phyloP scores from a whole-genome alignment of 2,329 filamentous ascomycete genomes.

The Penicillium digitatum region DNA sequence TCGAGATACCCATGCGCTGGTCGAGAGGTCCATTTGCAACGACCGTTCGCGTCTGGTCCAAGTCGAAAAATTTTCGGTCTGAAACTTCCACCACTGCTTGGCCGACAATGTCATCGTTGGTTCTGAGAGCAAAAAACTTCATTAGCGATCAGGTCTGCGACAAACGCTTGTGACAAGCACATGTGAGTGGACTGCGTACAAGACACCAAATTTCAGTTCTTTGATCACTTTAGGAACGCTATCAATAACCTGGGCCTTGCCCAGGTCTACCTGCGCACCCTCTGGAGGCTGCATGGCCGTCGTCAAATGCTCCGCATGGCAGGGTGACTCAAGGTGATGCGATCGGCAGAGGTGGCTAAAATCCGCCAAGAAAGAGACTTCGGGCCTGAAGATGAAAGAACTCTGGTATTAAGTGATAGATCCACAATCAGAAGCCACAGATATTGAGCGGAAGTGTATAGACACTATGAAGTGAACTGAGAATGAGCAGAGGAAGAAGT shows the following conservation, averaged over 20 bases:
- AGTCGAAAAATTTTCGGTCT: constrained; percentile 89
- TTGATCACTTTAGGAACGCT: constrained; percentile 86
- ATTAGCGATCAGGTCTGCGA: constrained; percentile 19
- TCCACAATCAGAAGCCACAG: not conserved
- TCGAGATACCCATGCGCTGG: constrained; percentile 80
- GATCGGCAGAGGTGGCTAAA: constrained; percentile 20
- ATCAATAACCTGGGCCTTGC: constrained; percentile 86
- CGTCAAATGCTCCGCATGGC: constrained; percentile 39
- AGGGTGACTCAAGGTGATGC: constrained; percentile 27
- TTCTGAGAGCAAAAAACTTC: constrained; percentile 49
- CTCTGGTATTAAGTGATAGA: not conserved
- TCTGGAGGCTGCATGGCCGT: constrained; percentile 41
- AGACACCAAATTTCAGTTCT: constrained; percentile 88
- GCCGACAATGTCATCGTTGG: constrained; percentile 89
- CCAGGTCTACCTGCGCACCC: constrained; percentile 46
- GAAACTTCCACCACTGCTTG: constrained; percentile 93
- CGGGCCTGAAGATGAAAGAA: not conserved
- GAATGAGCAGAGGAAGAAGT: constrained; percentile 13
- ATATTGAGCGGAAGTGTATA: not conserved
- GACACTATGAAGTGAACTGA: constrained; percentile 1
- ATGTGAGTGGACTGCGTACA: constrained; percentile 52
- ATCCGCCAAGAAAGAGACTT: constrained; percentile 12
- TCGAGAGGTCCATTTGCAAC: constrained; percentile 84
- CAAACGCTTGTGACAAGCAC: constrained; percentile 4
- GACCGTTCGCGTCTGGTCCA: constrained; percentile 71